Conservation (phyloP, 169 alveolate species). For the Cryptosporidium tyzzeri region DNA sequence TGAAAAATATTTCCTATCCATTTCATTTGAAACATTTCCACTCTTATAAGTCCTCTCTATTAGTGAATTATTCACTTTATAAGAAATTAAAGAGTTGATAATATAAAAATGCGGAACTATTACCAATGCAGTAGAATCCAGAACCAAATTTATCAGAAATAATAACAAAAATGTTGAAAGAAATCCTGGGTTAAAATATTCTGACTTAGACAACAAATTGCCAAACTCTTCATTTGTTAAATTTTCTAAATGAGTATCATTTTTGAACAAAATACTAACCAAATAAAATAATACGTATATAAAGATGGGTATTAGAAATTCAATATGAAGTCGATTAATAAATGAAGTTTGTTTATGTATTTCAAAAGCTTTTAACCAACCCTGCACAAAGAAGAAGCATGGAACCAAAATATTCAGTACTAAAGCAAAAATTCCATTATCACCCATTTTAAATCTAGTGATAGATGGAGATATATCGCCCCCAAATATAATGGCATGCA, state of each 20-base stretch:
- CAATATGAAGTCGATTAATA: slow-evolving; percentile 22
- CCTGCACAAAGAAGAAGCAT: slow-evolving; percentile 35
- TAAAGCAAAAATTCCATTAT: not conserved
- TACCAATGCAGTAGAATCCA: slow-evolving; percentile 34
- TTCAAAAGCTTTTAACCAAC: slow-evolving; percentile 44
- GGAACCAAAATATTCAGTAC: slow-evolving; percentile 11
- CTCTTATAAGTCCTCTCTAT: not conserved
- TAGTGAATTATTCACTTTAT: slow-evolving; percentile 4
- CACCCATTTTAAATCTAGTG: slow-evolving; percentile 4
- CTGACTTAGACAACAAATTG: not conserved
- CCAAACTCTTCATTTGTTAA: slow-evolving; percentile 7
- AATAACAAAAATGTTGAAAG: not conserved
- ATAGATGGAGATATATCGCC: slow-evolving; percentile 39
- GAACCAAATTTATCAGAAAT: slow-evolving; percentile 18
- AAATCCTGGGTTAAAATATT: slow-evolving; percentile 30
- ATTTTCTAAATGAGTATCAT: slow-evolving; percentile 17
- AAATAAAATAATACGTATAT: not conserved
- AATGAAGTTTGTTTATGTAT: slow-evolving; percentile 1
- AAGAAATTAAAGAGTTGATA: not conserved
- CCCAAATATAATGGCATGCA: not conserved
- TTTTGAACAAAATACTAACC: slow-evolving; percentile 12
- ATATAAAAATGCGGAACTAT: not conserved
- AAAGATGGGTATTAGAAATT: slow-evolving; percentile 24
- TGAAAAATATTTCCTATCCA: not conserved
- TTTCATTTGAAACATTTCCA: not conserved